Percentiles rank a stretch among this genome's conserved stretches.
phyloP scores from a whole-genome alignment of 164 flowering plant genomes.

The Dillenia suffruticosa region DNA sequence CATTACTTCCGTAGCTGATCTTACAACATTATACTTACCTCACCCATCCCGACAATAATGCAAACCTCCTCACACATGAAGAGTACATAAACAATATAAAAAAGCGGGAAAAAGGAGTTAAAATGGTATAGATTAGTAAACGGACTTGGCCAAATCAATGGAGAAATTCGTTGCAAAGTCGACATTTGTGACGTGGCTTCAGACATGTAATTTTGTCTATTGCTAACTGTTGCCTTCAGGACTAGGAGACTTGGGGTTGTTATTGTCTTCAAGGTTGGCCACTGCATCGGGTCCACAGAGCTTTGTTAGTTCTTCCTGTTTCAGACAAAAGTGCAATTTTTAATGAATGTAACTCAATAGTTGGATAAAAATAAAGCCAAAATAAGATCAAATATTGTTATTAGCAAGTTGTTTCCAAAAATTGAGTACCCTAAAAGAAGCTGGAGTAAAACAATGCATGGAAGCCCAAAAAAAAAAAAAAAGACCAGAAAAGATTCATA shows the following conservation, averaged over 20 bases:
- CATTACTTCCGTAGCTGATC: no score
- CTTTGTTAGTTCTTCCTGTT: slow-evolving; percentile 65
- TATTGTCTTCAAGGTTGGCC: slow-evolving; percentile 33
- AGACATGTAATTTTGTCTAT: not conserved
- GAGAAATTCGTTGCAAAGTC: no score
- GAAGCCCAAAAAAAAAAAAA: not conserved
- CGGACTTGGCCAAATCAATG: no score
- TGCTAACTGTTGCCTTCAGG: slow-evolving; percentile 36
- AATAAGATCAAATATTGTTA: not conserved
- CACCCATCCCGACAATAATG: no score
- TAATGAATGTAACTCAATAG: not conserved
- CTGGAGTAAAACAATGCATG: not conserved
- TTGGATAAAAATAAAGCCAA: not conserved
- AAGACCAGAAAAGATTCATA: not conserved
- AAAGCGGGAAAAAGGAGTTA: not conserved
- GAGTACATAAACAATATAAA: no score
- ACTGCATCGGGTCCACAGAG: slow-evolving; percentile 52
- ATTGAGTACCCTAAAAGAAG: not conserved
- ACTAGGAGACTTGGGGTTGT: slow-evolving; percentile 16
- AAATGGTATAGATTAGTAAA: slow-evolving; percentile 6
- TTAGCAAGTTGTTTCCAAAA: not conserved
- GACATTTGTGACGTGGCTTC: no score
- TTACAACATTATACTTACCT: no score
- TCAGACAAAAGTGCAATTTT: slow-evolving; percentile 1
- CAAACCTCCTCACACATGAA: no score